Evolutionary conservation across 345 rosid genomes (phyloP), one percentile per base, ranked within the genome.

Genomic region (Eucalyptus regnans): DNA sequence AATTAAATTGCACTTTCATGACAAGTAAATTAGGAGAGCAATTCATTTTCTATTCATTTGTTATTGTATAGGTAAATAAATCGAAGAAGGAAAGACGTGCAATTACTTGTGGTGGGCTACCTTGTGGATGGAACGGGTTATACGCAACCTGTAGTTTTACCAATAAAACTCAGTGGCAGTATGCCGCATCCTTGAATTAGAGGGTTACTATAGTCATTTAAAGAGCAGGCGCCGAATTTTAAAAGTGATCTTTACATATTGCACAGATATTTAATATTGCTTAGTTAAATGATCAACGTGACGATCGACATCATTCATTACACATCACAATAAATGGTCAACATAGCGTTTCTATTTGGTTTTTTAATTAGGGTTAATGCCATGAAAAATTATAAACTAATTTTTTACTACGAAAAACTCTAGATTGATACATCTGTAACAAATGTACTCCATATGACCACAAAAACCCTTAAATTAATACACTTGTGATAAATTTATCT

Each of bases 381-480:
- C 58, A 1, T 1, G 25, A 52, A 52, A 52, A 52, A 7, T 1
- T 7, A 3, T 52, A 7, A 52, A 52, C 10, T 52, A 52, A 18
- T 52, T 52, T 49, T 52, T 52, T 0, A 18, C 10, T 52, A 52
- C 5, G 0, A 18, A 52, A 52, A 52, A 52, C 9, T 18, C 10
- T 2, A 3, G 2, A 52, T 52, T 0, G 56, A 52, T 52, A 7
- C 2, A 52, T 8, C 2, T 3, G 5, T 7, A 52, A 52, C 2
- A 52, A 52, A 52, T 52, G 8, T 52, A 49, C 4, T 12, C 15
- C 13, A 49, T 12, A 49, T 12, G 5, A 52, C 10, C 58, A 4
- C 25, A 1, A 52, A 52, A 7, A 1, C 1, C 25, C 25, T 2
- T 20, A 52, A 52, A 52, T 52, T 52, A 52, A 2, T 52, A 52